Conservation (phyloP, 1,284 basidiomycete genomes). For the Trichosporon inkin region DNA sequence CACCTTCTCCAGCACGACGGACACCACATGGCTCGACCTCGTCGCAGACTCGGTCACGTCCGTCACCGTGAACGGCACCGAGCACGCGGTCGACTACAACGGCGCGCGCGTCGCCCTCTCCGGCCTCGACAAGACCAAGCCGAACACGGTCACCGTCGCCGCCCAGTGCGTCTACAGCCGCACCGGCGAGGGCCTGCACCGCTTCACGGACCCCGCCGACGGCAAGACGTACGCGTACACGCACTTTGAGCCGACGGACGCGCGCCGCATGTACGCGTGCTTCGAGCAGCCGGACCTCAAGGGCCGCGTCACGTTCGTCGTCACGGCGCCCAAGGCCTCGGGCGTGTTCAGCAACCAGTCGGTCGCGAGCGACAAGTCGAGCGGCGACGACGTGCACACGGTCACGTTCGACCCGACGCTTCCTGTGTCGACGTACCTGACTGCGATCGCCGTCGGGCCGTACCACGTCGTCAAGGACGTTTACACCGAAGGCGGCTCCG, state of each 20-base stretch:
- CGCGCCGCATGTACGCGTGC: conserved; percentile 15
- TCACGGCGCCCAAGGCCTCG: not conserved
- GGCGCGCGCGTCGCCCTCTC: conserved; percentile 13
- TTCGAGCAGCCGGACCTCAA: conserved; percentile 21
- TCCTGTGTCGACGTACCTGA: conserved; percentile 15
- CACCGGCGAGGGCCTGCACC: conserved; percentile 18
- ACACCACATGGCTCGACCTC: conserved; percentile 15
- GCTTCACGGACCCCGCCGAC: conserved; percentile 16
- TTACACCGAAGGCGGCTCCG: not conserved
- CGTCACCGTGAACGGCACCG: conserved; percentile 16
- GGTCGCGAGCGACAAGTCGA: not conserved
- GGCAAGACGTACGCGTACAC: conserved; percentile 17
- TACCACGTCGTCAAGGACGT: conserved; percentile 10
- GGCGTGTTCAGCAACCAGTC: conserved; percentile 15
- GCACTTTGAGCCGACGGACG: conserved; percentile 18
- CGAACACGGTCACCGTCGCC: conserved; percentile 8
- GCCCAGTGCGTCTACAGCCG: conserved; percentile 14
- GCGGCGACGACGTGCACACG: not conserved
- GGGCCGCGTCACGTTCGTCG: conserved; percentile 9
- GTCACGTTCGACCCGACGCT: conserved; percentile 11
- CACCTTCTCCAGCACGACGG: not conserved
- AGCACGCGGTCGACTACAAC: conserved; percentile 1
- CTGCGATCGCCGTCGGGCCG: conserved; percentile 12
- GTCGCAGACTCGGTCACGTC: conserved; percentile 19
- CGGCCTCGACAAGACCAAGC: not conserved